These are phyloP conservation scores for Leishmania arabica DNA, from an alignment of 208 protist species.

Conservation along the genomic window DNA sequence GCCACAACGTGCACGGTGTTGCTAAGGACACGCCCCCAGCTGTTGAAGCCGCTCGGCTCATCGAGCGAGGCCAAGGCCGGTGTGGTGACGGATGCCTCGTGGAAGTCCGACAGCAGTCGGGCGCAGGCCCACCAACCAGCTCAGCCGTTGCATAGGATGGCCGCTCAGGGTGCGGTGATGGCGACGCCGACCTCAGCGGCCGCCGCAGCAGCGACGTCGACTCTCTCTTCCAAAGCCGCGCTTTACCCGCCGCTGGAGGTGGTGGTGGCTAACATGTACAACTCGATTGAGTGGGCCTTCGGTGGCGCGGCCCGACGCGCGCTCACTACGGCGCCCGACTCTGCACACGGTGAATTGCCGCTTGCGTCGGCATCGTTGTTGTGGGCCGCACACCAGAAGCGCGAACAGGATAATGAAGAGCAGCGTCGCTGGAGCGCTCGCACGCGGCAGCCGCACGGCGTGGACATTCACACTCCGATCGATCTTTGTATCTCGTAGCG, in stretches of 20 bases:
- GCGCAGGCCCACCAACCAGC: not conserved
- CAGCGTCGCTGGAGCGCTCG: slow-evolving; percentile 16
- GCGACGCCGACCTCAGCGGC: not conserved
- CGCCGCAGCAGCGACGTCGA: not conserved
- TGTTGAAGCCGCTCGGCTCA: not conserved
- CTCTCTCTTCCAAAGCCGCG: not conserved
- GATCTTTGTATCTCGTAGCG: not conserved
- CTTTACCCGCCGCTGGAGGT: slow-evolving; percentile 17
- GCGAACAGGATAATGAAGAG: slow-evolving; percentile 13
- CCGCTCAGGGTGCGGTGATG: no score
- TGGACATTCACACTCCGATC: slow-evolving; percentile 17
- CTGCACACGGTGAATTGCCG: not conserved
- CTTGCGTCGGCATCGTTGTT: not conserved
- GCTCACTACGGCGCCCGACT: not conserved
- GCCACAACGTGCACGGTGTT: slow-evolving; percentile 13
- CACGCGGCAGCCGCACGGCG: slow-evolving; percentile 18
- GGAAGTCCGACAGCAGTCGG: not conserved
- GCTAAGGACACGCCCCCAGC: not conserved
- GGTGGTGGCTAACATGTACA: slow-evolving; percentile 29
- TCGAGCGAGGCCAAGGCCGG: not conserved
- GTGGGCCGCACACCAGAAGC: slow-evolving; percentile 21
- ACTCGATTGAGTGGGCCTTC: slow-evolving; percentile 31
- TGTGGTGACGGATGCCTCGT: not conserved
- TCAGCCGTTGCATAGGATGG: not conserved
- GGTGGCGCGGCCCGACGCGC: slow-evolving; percentile 21